Conservation (phyloP, 148 eudicot species). For the Bassia scoparia region DNA sequence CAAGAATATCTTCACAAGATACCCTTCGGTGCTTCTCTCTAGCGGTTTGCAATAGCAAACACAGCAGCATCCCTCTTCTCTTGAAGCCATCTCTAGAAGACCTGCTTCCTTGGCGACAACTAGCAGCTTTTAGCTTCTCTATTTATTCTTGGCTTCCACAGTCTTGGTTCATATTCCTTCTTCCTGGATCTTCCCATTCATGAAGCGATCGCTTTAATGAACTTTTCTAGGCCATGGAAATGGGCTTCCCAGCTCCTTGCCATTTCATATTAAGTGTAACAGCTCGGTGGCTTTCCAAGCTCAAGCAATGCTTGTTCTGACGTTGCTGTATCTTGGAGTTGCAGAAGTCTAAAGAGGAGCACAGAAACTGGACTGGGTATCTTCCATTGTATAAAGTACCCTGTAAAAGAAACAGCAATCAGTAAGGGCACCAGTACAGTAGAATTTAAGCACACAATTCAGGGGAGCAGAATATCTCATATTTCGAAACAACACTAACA, state of each 20-base stretch:
- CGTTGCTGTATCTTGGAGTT: conserved; percentile 94
- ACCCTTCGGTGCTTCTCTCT: conserved; percentile 60
- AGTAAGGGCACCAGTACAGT: neutral
- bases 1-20: conserved; percentile 35
- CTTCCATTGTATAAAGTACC: conserved; percentile 58
- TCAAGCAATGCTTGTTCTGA: conserved; percentile 99
- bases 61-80: conserved; percentile 96
- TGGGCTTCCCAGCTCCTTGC: conserved; percentile 99
- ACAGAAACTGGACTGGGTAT: conserved; percentile 59
- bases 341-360: conserved; percentile 78
- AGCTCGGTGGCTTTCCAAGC: conserved; percentile 95
- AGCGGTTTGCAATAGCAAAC: conserved; percentile 64
- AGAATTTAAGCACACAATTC: neutral
- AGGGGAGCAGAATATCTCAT: no score
- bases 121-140: conserved; percentile 73
- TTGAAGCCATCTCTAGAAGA: conserved; percentile 75
- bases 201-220: conserved; percentile 94
- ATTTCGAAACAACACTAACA: no score
- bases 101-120: conserved; percentile 78
- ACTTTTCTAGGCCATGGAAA: conserved; percentile 91
- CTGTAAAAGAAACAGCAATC: conserved; percentile 30
- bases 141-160: conserved; percentile 53
- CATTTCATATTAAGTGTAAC: conserved; percentile 87
- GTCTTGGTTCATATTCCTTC: conserved; percentile 79
- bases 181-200: conserved; percentile 96